Conservation (phyloP, 225 moss, liverwort and hornwort species). For the Sphagnum tenellum region DNA sequence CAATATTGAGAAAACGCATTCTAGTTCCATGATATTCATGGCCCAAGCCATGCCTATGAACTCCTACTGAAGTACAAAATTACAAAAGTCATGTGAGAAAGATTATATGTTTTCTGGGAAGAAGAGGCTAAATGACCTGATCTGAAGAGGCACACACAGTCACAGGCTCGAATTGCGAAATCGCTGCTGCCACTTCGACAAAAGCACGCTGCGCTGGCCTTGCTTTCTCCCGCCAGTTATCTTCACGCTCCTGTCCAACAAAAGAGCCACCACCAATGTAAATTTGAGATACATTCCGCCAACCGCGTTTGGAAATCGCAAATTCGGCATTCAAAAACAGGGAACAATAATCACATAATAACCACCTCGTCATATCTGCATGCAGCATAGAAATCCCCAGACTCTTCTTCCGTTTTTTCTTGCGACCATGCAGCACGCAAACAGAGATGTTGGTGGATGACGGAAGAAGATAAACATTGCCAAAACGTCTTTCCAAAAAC, state of each 20-base stretch:
- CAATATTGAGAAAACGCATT: too few relatives aligned
- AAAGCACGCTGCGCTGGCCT: slow-evolving; percentile 74
- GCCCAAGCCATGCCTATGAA: too few relatives aligned
- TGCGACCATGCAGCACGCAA: neutral
- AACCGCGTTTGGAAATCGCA: neutral
- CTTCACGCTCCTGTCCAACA: slow-evolving; percentile 57
- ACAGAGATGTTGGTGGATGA: neutral
- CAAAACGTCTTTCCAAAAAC: neutral
- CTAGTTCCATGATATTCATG: too few relatives aligned
- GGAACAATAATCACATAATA: too few relatives aligned
- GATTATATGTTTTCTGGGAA: too few relatives aligned
- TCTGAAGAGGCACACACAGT: slow-evolving; percentile 55
- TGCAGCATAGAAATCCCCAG: too few relatives aligned
- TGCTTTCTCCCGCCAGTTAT: slow-evolving; percentile 77
- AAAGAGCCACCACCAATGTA: too few relatives aligned
- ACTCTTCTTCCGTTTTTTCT: too few relatives aligned
- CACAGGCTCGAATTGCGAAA: slow-evolving; percentile 84
- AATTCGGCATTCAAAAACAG: too few relatives aligned
- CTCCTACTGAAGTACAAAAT: too few relatives aligned
- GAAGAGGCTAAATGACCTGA: slow-evolving; percentile 28
- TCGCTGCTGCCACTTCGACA: slow-evolving; percentile 83
- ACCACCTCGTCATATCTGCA: too few relatives aligned
- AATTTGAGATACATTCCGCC: neutral
- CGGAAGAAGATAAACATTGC: neutral
- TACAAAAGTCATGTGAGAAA: too few relatives aligned